These are phyloP conservation scores for Neckera pumila DNA, from an alignment of 225 moss, liverwort and hornwort genomes.

Conservation along the genomic window DNA sequence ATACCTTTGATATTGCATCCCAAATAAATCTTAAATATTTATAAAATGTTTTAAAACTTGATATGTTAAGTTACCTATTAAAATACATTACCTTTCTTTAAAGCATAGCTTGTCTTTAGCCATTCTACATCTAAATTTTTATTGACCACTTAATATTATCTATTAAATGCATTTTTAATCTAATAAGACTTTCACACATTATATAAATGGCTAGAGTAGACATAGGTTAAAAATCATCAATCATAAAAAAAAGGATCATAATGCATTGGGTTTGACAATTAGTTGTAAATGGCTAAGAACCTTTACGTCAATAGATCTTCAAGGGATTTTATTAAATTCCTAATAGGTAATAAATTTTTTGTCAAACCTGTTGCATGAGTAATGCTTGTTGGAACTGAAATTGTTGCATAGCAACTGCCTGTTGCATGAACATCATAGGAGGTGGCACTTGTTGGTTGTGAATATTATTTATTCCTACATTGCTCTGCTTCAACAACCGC, in stretches of 20 bases:
- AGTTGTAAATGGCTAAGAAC: background rate
- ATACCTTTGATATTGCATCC: too few relatives aligned
- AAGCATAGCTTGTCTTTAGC: background rate
- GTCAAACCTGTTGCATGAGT: constrained; percentile 70
- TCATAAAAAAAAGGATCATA: background rate
- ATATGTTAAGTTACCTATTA: background rate
- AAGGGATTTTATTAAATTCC: background rate
- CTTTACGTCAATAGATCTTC: background rate
- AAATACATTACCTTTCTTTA: background rate
- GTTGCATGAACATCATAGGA: constrained; percentile 84
- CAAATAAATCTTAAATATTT: background rate
- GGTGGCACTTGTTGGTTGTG: constrained; percentile 63
- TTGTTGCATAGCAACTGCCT: constrained; percentile 92
- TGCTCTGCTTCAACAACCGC: constrained; percentile 49
- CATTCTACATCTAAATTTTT: background rate
- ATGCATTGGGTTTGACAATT: background rate
- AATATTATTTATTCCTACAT: constrained; percentile 19
- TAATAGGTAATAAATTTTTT: background rate
- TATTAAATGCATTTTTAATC: too few relatives aligned
- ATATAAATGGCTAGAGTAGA: background rate
- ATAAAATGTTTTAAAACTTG: background rate
- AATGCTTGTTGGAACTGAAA: constrained; percentile 92
- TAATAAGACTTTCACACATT: background rate
- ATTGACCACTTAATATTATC: background rate
- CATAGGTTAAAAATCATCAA: background rate